Percentiles rank a stretch among this genome's conserved stretches.
Conservation (phyloP, 2,329 filamentous ascomycete genomes). For the Aureobasidium uvarum region DNA sequence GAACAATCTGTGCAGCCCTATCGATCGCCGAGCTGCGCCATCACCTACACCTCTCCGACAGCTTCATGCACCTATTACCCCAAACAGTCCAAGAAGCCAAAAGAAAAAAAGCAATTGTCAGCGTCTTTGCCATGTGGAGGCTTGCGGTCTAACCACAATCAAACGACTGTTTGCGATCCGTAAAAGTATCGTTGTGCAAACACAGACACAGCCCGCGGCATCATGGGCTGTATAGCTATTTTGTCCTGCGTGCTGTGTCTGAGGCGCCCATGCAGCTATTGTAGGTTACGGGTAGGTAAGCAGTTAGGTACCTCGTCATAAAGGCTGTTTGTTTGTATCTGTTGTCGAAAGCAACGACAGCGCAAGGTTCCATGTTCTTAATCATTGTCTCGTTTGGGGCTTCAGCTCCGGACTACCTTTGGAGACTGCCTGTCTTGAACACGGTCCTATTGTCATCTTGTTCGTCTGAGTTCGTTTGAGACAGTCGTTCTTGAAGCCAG, state of each 20-base stretch:
- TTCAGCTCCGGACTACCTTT: neutral
- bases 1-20: slow-evolving; percentile 17
- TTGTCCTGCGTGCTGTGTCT: neutral
- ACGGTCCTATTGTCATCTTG: neutral
- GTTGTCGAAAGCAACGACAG: neutral
- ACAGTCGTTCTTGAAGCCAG: neutral
- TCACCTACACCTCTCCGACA: neutral
- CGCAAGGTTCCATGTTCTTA: neutral
- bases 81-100: neutral
- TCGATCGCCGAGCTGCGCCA: slow-evolving; percentile 1
- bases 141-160: neutral
- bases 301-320: neutral
- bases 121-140: neutral
- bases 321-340: slow-evolving; percentile 15
- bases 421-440: neutral
- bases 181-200: slow-evolving; percentile 3
- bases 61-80: slow-evolving; percentile 3
- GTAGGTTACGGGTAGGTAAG: slow-evolving; percentile 1
- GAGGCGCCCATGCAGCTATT: neutral
- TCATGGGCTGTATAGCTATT: slow-evolving; percentile 6
- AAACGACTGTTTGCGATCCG: slow-evolving; percentile 3
- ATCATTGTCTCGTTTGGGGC: slow-evolving; percentile 9
- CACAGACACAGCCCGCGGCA: neutral
- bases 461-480: neutral
- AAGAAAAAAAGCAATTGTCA: neutral